Conservation (phyloP, 2,329 filamentous ascomycete species). For the Diaporthe longicolla region DNA sequence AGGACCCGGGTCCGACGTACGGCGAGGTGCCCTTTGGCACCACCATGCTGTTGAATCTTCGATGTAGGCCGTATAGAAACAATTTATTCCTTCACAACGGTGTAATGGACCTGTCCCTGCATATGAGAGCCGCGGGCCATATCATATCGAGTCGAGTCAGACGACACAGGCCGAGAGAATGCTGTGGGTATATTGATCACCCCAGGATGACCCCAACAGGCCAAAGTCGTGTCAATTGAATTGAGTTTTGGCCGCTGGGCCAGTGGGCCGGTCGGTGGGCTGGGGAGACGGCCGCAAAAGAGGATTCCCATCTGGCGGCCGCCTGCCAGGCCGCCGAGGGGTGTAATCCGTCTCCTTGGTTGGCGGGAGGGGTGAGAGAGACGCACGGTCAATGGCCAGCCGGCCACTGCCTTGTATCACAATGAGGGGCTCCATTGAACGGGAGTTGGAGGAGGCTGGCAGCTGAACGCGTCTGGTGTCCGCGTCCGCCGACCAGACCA, state of each 20-base stretch:
- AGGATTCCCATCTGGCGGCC: not conserved
- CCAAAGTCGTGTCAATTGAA: constrained; percentile 3
- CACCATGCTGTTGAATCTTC: not conserved
- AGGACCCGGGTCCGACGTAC: not conserved
- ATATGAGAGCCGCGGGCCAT: not conserved
- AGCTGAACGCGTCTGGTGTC: constrained; percentile 20
- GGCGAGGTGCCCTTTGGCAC: too few relatives aligned
- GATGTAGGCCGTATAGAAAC: constrained; percentile 13
- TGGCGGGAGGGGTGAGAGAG: constrained; percentile 8
- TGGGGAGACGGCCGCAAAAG: constrained; percentile 2
- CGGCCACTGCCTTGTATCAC: constrained; percentile 5
- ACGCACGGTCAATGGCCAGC: not conserved
- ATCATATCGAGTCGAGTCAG: not conserved
- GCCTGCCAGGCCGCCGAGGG: constrained; percentile 3
- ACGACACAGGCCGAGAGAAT: not conserved
- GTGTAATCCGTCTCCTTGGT: not conserved
- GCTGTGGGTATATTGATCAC: not conserved
- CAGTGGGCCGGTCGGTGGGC: constrained; percentile 9
- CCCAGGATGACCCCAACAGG: constrained; percentile 25
- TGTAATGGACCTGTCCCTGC: constrained; percentile 3
- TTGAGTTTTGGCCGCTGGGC: constrained; percentile 26
- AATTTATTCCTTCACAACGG: constrained; percentile 3
- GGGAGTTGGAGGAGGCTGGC: constrained; percentile 4
- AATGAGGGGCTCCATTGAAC: not conserved
- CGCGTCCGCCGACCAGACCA: not conserved